Percentiles rank a stretch among this genome's conserved stretches.
These are phyloP conservation scores for Fusarium austroafricanum DNA, from an alignment of 2,329 filamentous ascomycete genomes.

Conservation along the genomic window DNA sequence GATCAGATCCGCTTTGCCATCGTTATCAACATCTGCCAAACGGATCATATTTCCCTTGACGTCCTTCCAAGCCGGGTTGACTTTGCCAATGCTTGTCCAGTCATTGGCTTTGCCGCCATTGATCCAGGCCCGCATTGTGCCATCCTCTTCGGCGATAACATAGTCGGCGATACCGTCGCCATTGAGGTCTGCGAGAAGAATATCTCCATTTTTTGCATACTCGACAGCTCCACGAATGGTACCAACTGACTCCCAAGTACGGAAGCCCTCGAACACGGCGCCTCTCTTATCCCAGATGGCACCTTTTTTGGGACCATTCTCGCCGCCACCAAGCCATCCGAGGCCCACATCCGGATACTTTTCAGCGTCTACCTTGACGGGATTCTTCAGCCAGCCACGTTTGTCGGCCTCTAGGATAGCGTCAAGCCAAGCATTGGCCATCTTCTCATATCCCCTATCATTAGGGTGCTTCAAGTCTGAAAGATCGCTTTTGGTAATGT, in stretches of 20 bases:
- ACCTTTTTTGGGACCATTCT: too few species aligned
- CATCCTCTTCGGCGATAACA: slow-evolving; percentile 11
- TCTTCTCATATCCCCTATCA: slow-evolving; percentile 27
- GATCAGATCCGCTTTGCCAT: slow-evolving; percentile 22
- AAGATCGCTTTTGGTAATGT: slow-evolving; percentile 14
- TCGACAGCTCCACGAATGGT: slow-evolving; percentile 1
- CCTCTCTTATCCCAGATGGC: slow-evolving; percentile 20
- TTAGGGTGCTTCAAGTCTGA: slow-evolving; percentile 28
- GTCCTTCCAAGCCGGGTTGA: slow-evolving; percentile 17
- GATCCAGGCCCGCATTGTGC: slow-evolving; percentile 21
- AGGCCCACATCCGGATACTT: background rate
- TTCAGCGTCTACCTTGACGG: background rate
- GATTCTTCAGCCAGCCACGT: slow-evolving; percentile 15
- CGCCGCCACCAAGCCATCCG: background rate
- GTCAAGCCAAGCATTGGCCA: slow-evolving; percentile 27
- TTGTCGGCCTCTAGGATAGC: slow-evolving; percentile 16
- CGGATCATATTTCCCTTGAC: slow-evolving; percentile 24
- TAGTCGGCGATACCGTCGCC: slow-evolving; percentile 26
- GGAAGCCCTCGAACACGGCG: slow-evolving; percentile 14
- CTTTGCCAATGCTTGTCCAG: slow-evolving; percentile 13
- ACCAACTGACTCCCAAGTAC: slow-evolving; percentile 17
- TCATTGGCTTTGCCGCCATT: slow-evolving; percentile 16
- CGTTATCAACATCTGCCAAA: slow-evolving; percentile 26
- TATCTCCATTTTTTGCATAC: background rate
- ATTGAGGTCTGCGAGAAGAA: slow-evolving; percentile 21